Base-by-base conservation (phyloP, 2,329 filamentous ascomycete genomes). In the Talaromyces amestolkiae region DNA sequence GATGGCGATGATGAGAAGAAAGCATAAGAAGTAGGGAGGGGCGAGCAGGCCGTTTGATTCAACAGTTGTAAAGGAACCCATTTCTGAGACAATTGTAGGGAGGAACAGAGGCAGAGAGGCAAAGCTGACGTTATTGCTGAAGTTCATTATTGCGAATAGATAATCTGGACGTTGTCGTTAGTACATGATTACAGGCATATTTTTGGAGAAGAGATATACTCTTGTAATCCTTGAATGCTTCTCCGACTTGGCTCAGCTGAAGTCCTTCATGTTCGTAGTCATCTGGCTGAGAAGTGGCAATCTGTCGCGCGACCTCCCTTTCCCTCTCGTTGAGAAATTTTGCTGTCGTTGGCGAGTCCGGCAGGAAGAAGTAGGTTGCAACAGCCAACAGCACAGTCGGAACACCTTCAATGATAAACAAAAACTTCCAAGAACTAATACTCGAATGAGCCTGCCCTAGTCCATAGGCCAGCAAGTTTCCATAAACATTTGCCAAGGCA, bases 1-100 rank as follows among this genome's bases (percentile, higher is more conserved):
- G 58, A 74, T 64, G 9, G 69, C 45, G 61, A 81, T 73, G 67
- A 80, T 79, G 37, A 75, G 67, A 64, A 80, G 71, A 69, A 79
- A 80, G 61, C 74, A 78, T 35, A 80, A 69, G 19, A 79, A 69
- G 67, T 81, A 80, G 0, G 79, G 79, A 8, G 78, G 79, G 7
- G 77, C 78, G 3, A 72, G 75, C 49, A 79, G 73, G 7, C 77
- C 76, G 53, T 79, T 77, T 3, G 76, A 72, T 53, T 77, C 70
- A 56, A 78, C 71, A 10, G 67, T 64, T 11, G 69, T 70, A 71
- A 78, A 78, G 19, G 69, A 66, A 19, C 76, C 76, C 53, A 78
- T 72, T 65, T 82, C 70, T 17, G 71, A 70, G 41, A 76, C 74
- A 51, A 76, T 75, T 10, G 73, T 74, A 11, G 74, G 75, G 0